Percentiles rank a stretch among this genome's conserved stretches.
Conservation (phyloP, 2,329 filamentous ascomycete species). For the Cordyceps pruinosa region DNA sequence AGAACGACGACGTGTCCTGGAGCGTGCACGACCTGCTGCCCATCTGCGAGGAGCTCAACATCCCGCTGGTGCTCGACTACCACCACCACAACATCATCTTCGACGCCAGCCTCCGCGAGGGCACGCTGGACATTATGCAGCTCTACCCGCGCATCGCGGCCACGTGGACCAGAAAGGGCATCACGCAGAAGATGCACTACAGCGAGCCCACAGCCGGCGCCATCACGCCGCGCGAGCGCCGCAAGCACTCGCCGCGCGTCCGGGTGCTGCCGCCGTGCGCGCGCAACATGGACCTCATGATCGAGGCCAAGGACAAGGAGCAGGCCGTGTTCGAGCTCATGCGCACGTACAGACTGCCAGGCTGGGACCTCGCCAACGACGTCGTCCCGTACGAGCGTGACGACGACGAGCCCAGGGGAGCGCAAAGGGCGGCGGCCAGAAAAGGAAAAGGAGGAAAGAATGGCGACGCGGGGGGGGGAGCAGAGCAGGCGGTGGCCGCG, state of each 20-base stretch:
- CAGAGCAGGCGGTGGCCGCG: constrained; percentile 45
- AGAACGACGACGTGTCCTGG: constrained; percentile 93
- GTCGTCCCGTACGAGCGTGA: constrained; percentile 68
- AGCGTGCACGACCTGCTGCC: constrained; percentile 87
- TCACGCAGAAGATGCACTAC: constrained; percentile 96
- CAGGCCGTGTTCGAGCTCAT: constrained; percentile 94
- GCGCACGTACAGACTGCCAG: constrained; percentile 77
- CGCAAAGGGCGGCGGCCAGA: constrained; percentile 32
- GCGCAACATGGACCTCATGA: constrained; percentile 91
- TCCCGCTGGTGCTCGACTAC: constrained; percentile 85
- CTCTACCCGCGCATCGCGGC: constrained; percentile 71
- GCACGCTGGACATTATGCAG: constrained; percentile 70
- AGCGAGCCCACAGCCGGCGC: constrained; percentile 62
- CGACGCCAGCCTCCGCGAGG: constrained; percentile 66
- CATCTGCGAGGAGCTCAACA: constrained; percentile 87
- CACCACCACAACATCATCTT: constrained; percentile 96
- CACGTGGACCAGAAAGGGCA: constrained; percentile 78
- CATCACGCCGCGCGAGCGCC: constrained; percentile 67
- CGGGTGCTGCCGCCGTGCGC: constrained; percentile 74
- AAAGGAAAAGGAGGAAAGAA: constrained; percentile 35
- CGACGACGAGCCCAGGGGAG: constrained; percentile 54
- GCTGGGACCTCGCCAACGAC: constrained; percentile 68
- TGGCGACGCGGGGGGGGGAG: constrained; percentile 24
- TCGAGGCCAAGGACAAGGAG: constrained; percentile 97
- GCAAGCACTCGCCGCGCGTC: constrained; percentile 81